Evolutionary conservation across 2,329 filamentous ascomycete species (phyloP).

Genomic region (Lachnellula occidentalis): DNA sequence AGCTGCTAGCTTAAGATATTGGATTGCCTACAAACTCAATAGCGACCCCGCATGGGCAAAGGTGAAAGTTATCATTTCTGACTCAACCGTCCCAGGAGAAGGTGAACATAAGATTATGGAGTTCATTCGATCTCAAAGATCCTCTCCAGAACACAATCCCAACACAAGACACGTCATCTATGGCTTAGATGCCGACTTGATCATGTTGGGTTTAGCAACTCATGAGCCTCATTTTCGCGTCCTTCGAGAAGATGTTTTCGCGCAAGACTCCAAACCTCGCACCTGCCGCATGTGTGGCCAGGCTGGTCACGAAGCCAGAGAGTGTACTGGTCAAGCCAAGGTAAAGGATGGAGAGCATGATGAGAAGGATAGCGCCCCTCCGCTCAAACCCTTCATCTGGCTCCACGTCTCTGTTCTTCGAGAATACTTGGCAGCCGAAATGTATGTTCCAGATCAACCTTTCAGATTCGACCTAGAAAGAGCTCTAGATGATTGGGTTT

Average conservation of each 20-base stretch:
- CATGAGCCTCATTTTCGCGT: constrained; percentile 97
- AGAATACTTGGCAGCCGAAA: constrained; percentile 88
- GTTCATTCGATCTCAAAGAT: constrained; percentile 89
- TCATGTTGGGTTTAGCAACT: constrained; percentile 95
- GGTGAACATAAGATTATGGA: constrained; percentile 99
- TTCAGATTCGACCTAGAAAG: constrained; percentile 93
- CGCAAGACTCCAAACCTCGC: constrained; percentile 76
- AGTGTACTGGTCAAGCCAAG: constrained; percentile 75
- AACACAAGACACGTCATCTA: constrained; percentile 99
- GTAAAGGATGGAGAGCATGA: constrained; percentile 74
- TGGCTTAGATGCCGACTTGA: constrained; percentile 93
- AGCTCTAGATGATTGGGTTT: constrained; percentile 95
- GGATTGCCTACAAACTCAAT: constrained; percentile 96
- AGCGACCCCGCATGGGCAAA: constrained; percentile 94
- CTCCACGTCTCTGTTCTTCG: constrained; percentile 86
- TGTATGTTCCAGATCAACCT: constrained; percentile 73
- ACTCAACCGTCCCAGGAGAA: constrained; percentile 95
- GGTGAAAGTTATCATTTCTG: constrained; percentile 96
- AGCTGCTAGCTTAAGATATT: constrained; percentile 84
- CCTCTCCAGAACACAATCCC: constrained; percentile 85
- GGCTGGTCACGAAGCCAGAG: constrained; percentile 80
- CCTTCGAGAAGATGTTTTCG: constrained; percentile 93
- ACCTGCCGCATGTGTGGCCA: constrained; percentile 88
- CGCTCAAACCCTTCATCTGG: constrained; percentile 95
- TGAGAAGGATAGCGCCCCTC: constrained; percentile 66